Conservation (phyloP, 1,139 yeast species). For the Geotrichum restrictum region DNA sequence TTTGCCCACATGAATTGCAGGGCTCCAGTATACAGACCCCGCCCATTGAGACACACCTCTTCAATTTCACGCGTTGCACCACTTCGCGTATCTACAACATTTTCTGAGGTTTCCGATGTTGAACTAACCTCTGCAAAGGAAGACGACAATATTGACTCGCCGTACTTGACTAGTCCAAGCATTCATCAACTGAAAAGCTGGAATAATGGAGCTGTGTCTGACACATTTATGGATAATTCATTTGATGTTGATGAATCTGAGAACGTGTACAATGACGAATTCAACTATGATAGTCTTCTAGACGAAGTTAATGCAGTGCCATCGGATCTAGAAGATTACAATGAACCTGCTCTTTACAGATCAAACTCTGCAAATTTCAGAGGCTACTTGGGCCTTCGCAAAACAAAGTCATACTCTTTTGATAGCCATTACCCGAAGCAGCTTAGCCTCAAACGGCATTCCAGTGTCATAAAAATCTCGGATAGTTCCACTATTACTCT, state of each 20-base stretch:
- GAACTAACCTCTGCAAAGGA: neutral
- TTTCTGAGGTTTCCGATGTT: slow-evolving; percentile 1
- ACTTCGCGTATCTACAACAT: neutral
- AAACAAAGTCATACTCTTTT: slow-evolving; percentile 20
- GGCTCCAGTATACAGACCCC: neutral
- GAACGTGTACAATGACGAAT: slow-evolving; percentile 3
- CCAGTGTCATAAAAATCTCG: slow-evolving; percentile 15
- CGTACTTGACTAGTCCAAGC: neutral
- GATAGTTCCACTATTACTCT: slow-evolving; percentile 18
- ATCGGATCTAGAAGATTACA: slow-evolving; percentile 16
- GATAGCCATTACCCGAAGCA: slow-evolving; percentile 12
- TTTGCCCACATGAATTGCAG: neutral
- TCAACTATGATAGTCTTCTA: slow-evolving; percentile 18
- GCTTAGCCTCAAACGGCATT: slow-evolving; percentile 10
- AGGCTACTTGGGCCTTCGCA: slow-evolving; percentile 8
- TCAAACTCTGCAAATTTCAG: neutral
- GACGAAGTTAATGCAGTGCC: slow-evolving; percentile 23
- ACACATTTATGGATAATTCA: neutral
- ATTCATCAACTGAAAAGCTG: neutral
- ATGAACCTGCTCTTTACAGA: neutral
- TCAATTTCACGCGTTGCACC: slow-evolving; percentile 1
- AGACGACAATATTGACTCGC: neutral
- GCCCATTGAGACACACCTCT: neutral
- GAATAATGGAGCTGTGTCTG: neutral
- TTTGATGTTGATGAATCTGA: slow-evolving; percentile 6